Conservation (phyloP, 2,329 filamentous ascomycete genomes). For the Sphaerulina vaccinii region DNA sequence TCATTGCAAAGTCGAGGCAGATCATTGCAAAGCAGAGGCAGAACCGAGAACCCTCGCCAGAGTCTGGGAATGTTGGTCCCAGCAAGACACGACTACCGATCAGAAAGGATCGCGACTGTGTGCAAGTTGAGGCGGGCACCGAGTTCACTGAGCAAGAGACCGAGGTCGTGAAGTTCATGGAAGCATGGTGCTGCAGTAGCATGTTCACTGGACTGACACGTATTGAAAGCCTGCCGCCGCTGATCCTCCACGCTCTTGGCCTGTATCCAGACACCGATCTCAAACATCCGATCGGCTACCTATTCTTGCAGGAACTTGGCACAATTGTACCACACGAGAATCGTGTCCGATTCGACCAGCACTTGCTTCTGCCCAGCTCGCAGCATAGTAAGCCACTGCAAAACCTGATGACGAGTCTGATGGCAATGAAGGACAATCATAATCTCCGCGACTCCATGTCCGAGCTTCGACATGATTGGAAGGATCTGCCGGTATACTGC, state of each 20-base stretch:
- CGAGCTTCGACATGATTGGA: slow-evolving; percentile 59
- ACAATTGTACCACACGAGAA: slow-evolving; percentile 71
- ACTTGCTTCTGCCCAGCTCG: slow-evolving; percentile 53
- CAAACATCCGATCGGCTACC: slow-evolving; percentile 52
- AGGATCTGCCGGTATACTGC: slow-evolving; percentile 63
- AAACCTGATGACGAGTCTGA: slow-evolving; percentile 39
- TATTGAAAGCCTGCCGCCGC: slow-evolving; percentile 61
- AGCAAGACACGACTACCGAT: slow-evolving; percentile 37
- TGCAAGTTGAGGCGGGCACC: slow-evolving; percentile 24
- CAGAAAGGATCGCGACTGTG: slow-evolving; percentile 26
- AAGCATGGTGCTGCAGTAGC: slow-evolving; percentile 63
- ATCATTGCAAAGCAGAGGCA: slow-evolving; percentile 43
- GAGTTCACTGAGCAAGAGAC: slow-evolving; percentile 53
- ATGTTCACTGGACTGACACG: slow-evolving; percentile 55
- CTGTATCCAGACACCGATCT: slow-evolving; percentile 59
- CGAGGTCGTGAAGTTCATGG: slow-evolving; percentile 65
- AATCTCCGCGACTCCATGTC: slow-evolving; percentile 56
- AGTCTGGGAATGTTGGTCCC: slow-evolving; percentile 39
- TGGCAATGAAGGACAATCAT: slow-evolving; percentile 33
- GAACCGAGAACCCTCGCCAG: slow-evolving; percentile 37
- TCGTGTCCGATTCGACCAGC: slow-evolving; percentile 59
- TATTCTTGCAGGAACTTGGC: slow-evolving; percentile 74
- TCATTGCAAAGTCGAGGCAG: slow-evolving; percentile 42
- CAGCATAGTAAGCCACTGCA: slow-evolving; percentile 47
- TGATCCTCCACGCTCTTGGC: slow-evolving; percentile 61